Percentiles rank a stretch among this genome's conserved stretches.
Evolutionary conservation across 2,329 filamentous ascomycete species (phyloP).

Genomic region (Claviceps lovelessii): DNA sequence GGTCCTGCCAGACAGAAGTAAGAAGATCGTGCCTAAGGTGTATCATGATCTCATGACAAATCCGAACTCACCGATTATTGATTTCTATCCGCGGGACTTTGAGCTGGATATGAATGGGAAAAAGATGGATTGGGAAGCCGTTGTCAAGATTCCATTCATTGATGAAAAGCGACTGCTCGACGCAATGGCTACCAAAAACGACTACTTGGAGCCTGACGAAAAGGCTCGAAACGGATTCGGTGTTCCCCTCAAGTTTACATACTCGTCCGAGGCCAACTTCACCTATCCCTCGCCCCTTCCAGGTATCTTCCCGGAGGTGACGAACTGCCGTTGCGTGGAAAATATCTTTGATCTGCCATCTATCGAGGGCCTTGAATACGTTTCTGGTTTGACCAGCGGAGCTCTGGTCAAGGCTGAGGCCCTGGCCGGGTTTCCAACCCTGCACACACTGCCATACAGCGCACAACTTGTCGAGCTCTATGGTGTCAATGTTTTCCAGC

Average conservation of each 20-base stretch:
- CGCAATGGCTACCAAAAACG: slow-evolving; percentile 77
- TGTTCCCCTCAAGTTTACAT: slow-evolving; percentile 84
- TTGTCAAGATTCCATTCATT: slow-evolving; percentile 98
- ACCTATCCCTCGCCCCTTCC: slow-evolving; percentile 76
- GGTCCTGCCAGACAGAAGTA: slow-evolving; percentile 90
- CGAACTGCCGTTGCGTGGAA: slow-evolving; percentile 78
- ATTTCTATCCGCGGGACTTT: slow-evolving; percentile 96
- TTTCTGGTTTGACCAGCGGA: slow-evolving; percentile 69
- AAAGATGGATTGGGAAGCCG: slow-evolving; percentile 99
- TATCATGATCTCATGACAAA: slow-evolving; percentile 93
- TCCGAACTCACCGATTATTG: slow-evolving; percentile 78
- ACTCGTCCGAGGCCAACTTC: slow-evolving; percentile 62
- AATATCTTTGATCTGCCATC: slow-evolving; percentile 93
- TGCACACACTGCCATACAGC: slow-evolving; percentile 73
- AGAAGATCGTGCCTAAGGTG: slow-evolving; percentile 77
- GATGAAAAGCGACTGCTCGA: slow-evolving; percentile 73
- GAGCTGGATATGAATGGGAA: slow-evolving; percentile 99
- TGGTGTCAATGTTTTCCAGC: slow-evolving; percentile 86
- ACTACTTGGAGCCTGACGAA: slow-evolving; percentile 62
- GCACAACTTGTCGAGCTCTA: slow-evolving; percentile 59
- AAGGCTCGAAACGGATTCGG: slow-evolving; percentile 79
- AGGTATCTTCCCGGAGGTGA: slow-evolving; percentile 80
- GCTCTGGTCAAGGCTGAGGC: slow-evolving; percentile 69
- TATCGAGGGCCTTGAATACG: slow-evolving; percentile 76
- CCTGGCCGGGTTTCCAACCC: slow-evolving; percentile 83